A percentile compares a stretch with the other conserved stretches of the same genome.
These are phyloP conservation scores for Aspergillus nidulans DNA, from an alignment of 495 filamentous ascomycete genomes.

Conservation along the genomic window DNA sequence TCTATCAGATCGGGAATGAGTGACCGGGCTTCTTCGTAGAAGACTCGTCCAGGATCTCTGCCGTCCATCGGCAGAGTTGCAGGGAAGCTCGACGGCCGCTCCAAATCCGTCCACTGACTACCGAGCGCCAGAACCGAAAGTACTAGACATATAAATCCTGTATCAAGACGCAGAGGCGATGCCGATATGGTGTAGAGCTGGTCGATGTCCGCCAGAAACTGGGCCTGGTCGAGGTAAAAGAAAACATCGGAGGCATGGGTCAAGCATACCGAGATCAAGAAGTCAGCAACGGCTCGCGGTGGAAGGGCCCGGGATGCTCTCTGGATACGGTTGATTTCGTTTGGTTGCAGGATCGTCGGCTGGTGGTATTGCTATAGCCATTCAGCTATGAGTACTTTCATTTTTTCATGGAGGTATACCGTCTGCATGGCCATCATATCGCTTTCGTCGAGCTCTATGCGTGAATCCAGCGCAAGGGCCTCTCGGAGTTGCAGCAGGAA, in stretches of 20 bases:
- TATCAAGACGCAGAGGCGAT: conserved; percentile 8
- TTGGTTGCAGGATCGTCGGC: not conserved
- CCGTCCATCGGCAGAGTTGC: not conserved
- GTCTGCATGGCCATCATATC: not conserved
- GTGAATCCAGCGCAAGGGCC: not conserved
- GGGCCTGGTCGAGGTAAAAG: conserved; percentile 25
- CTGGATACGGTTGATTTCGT: not conserved
- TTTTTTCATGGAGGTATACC: not conserved
- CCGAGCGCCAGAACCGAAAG: conserved; percentile 22
- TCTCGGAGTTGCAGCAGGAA: not conserved
- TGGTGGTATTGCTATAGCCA: not conserved
- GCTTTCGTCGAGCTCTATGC: not conserved
- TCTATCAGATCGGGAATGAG: conserved; percentile 22
- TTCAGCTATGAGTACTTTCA: not conserved
- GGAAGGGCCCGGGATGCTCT: not conserved
- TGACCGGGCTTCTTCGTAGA: conserved; percentile 13
- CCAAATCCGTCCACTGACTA: conserved; percentile 22
- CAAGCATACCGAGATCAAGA: conserved; percentile 20
- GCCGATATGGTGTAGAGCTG: conserved; percentile 15
- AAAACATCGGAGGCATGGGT: conserved; percentile 21
- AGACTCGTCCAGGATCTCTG: conserved; percentile 15
- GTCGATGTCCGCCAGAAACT: conserved; percentile 17
- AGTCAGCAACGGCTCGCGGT: conserved; percentile 10
- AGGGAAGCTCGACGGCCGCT: conserved; percentile 12
- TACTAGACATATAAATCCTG: conserved; percentile 19